phyloP scores from a whole-genome alignment of 176 grass and related monocot species.

The Aegilops umbellulata region DNA sequence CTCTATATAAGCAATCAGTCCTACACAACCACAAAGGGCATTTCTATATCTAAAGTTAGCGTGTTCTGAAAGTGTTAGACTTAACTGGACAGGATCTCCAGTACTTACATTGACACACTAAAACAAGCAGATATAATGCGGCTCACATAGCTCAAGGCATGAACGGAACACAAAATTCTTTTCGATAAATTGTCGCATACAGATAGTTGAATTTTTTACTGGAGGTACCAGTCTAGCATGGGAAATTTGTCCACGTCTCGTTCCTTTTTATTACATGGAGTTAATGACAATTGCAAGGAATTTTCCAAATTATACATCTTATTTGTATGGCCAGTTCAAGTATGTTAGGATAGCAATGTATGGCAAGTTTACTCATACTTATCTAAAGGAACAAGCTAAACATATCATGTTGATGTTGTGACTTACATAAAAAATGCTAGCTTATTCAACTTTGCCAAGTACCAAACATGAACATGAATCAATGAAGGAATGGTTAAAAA shows the following conservation, averaged over 20 bases:
- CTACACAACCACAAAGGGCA: not conserved
- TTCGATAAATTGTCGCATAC: not conserved
- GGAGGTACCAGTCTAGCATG: not conserved
- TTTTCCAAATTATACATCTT: not conserved
- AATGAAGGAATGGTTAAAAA: not conserved
- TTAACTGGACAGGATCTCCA: not conserved
- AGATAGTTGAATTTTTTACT: not conserved
- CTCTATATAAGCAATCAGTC: not conserved
- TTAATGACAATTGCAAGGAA: not conserved
- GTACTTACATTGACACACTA: not conserved
- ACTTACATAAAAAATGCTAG: not conserved
- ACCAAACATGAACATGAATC: not conserved
- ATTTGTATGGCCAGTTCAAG: not conserved
- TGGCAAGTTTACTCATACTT: slow-evolving; percentile 12
- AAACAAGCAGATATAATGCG: not conserved
- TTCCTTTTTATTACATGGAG: not conserved
- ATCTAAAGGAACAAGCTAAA: not conserved
- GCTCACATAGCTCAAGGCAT: not conserved
- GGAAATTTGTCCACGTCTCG: not conserved
- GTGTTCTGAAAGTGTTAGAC: not conserved
- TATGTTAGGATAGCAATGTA: not conserved
- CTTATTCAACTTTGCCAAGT: not conserved
- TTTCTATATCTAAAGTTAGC: not conserved
- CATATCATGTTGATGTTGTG: not conserved
- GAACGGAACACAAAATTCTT: not conserved